These are phyloP conservation scores for Zymoseptoria brevis DNA, from an alignment of 2,329 filamentous ascomycete species.

Conservation along the genomic window DNA sequence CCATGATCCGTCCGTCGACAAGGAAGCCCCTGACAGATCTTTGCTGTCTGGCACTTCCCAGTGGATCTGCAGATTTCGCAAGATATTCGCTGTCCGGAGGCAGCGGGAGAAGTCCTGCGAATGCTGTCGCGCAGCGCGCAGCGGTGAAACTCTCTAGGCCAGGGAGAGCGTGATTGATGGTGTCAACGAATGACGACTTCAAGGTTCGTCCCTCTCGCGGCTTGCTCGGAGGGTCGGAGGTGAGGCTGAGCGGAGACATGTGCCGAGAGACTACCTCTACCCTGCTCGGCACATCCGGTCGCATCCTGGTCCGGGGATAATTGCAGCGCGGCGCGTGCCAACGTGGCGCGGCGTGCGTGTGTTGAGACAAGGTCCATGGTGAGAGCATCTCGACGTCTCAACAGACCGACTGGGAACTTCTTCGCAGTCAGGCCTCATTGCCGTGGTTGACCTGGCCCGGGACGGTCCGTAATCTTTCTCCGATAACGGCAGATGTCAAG, in stretches of 20 bases:
- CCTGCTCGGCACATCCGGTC: neutral
- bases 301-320: neutral
- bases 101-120: neutral
- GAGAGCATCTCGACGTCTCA: neutral
- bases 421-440: neutral
- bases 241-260: neutral
- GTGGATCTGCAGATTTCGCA: neutral
- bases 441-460: neutral
- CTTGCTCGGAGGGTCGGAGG: neutral
- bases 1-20: neutral
- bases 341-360: neutral
- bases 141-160: neutral
- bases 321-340: neutral
- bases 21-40: neutral
- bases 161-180: neutral
- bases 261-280: neutral
- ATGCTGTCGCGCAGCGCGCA: neutral
- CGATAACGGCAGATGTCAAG: neutral
- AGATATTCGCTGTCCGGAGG: neutral
- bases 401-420: neutral
- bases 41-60: neutral
- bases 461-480: neutral
- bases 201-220: neutral
- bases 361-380: neutral
- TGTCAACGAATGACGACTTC: neutral